Conservation (phyloP, 2,329 filamentous ascomycete species). For the Paracoccidioides lutzii region DNA sequence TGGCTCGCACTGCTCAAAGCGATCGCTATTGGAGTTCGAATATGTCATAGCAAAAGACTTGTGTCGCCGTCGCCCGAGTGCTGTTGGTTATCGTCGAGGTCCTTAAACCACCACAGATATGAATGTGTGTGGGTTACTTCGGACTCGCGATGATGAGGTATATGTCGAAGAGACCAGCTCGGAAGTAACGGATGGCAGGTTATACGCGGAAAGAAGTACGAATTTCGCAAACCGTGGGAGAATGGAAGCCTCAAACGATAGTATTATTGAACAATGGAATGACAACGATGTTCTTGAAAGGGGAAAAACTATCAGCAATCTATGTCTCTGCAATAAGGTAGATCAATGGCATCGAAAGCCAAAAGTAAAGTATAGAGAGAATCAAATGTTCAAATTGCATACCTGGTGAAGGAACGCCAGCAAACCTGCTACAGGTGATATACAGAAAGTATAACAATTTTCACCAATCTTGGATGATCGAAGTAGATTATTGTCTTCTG, state of each 20-base stretch:
- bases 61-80: neutral
- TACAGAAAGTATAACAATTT: neutral
- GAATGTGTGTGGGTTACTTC: neutral
- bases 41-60: slow-evolving; percentile 7
- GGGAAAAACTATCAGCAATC: neutral
- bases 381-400: neutral
- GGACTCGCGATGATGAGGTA: neutral
- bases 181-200: neutral
- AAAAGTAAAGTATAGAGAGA: neutral
- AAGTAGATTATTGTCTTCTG: neutral
- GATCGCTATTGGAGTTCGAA: slow-evolving; percentile 7
- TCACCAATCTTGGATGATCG: neutral
- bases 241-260: neutral
- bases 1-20: slow-evolving; percentile 14
- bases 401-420: neutral
- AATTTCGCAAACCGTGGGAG: neutral
- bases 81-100: neutral
- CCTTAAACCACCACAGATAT: neutral
- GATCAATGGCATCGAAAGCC: neutral
- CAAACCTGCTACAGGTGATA: neutral
- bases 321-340: neutral
- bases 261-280: no score
- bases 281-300: neutral
- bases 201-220: neutral
- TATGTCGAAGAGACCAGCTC: neutral